Percentiles rank a stretch among this genome's conserved stretches.
These are phyloP conservation scores for Neoboletus subvelutipes DNA, from an alignment of 768 basidiomycete genomes.

Conservation along the genomic window DNA sequence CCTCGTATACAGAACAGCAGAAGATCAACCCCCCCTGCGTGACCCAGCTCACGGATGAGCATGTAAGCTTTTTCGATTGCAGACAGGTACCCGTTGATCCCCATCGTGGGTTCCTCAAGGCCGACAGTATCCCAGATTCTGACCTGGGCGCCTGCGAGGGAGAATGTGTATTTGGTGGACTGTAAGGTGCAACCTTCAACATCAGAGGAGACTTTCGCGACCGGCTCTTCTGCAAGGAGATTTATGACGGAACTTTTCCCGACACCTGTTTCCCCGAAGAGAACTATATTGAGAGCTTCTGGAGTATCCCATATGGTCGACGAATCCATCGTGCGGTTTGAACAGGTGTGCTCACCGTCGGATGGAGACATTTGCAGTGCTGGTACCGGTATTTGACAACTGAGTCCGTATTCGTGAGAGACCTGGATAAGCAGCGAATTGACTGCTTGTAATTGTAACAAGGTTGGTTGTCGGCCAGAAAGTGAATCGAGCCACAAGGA, in stretches of 20 bases:
- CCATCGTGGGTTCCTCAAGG: conserved; percentile 32
- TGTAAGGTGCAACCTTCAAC: conserved; percentile 36
- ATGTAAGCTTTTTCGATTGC: conserved; percentile 30
- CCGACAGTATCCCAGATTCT: conserved; percentile 33
- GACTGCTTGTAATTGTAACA: neutral
- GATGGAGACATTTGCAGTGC: conserved; percentile 18
- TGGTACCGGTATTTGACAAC: neutral
- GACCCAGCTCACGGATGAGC: conserved; percentile 25
- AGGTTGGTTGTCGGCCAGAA: conserved; percentile 6
- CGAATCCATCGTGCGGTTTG: neutral
- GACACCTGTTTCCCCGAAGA: conserved; percentile 33
- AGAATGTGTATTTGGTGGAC: conserved; percentile 25
- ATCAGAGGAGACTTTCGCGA: conserved; percentile 34
- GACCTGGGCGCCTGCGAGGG: conserved; percentile 6
- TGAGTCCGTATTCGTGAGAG: conserved; percentile 12
- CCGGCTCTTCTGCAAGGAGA: conserved; percentile 33
- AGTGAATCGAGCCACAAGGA: conserved; percentile 3
- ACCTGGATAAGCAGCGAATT: neutral
- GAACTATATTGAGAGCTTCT: conserved; percentile 27
- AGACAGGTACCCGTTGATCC: conserved; percentile 26
- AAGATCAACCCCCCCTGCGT: conserved; percentile 32
- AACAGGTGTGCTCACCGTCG: conserved; percentile 12
- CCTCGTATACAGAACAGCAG: conserved; percentile 41
- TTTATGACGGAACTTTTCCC: conserved; percentile 48
- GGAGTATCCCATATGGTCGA: neutral